Conservation (phyloP, 768 basidiomycete genomes). For the Tylopilus rubrobrunneus region DNA sequence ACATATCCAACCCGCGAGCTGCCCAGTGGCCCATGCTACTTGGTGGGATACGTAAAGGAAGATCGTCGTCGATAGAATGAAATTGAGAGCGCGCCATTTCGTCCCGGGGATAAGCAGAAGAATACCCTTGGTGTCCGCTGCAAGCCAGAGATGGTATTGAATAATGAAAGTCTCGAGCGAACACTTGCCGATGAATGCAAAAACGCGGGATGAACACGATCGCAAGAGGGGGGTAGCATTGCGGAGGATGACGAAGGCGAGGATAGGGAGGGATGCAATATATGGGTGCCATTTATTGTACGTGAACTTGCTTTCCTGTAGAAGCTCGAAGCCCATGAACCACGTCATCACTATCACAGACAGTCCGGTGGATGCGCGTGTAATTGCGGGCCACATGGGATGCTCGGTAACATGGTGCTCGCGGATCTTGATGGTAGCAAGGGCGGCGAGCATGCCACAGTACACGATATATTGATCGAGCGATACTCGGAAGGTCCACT, state of each 20-base stretch:
- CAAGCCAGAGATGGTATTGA: slow-evolving; percentile 86
- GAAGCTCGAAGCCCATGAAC: slow-evolving; percentile 82
- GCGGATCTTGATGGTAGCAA: slow-evolving; percentile 70
- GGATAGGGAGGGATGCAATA: slow-evolving; percentile 76
- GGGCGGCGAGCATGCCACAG: slow-evolving; percentile 75
- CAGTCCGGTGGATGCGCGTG: slow-evolving; percentile 44
- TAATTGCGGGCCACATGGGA: slow-evolving; percentile 55
- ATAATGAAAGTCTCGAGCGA: slow-evolving; percentile 91
- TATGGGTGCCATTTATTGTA: slow-evolving; percentile 88
- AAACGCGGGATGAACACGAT: slow-evolving; percentile 61
- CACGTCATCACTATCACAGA: slow-evolving; percentile 59
- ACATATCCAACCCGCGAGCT: slow-evolving; percentile 62
- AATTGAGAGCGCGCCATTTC: slow-evolving; percentile 70
- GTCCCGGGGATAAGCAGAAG: slow-evolving; percentile 76
- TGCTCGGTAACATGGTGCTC: slow-evolving; percentile 70
- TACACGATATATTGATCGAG: slow-evolving; percentile 91
- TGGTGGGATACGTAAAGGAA: slow-evolving; percentile 81
- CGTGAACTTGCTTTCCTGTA: slow-evolving; percentile 71
- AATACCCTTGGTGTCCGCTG: slow-evolving; percentile 78
- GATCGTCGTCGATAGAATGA: slow-evolving; percentile 67
- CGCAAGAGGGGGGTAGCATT: slow-evolving; percentile 72
- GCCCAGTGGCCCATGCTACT: slow-evolving; percentile 70
- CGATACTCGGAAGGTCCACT: slow-evolving; percentile 87
- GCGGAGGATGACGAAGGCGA: slow-evolving; percentile 70
- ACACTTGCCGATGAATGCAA: slow-evolving; percentile 81